Conservation (phyloP, 495 filamentous ascomycete genomes). For the Podospora anserina region DNA sequence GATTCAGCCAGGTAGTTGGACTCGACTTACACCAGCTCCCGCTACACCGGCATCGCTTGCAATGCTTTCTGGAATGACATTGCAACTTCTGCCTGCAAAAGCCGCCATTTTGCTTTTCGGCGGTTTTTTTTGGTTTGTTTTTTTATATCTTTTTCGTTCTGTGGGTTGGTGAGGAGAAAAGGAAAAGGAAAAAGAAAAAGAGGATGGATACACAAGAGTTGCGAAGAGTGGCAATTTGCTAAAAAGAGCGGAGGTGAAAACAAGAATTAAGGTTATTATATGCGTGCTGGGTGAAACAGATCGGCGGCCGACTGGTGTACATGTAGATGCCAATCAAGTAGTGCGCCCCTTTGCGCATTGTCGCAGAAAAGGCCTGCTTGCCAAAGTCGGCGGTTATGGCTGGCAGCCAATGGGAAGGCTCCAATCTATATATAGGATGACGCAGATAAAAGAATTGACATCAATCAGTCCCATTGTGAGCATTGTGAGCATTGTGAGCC, state of each 20-base stretch:
- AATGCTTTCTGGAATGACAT: conserved; percentile 39
- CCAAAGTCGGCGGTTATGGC: background rate
- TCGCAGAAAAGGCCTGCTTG: background rate
- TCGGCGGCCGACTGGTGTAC: background rate
- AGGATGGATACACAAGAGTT: no score
- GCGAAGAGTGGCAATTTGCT: no score
- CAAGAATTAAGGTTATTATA: background rate
- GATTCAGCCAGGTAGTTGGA: background rate
- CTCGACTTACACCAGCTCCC: conserved; percentile 51
- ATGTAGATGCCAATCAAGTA: background rate
- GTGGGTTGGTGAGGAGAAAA: background rate
- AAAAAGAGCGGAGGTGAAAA: background rate
- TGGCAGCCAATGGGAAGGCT: background rate
- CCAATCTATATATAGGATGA: background rate
- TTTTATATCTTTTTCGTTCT: no score
- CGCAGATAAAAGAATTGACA: background rate
- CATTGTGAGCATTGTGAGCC: background rate
- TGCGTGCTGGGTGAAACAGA: background rate
- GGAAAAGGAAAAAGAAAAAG: background rate
- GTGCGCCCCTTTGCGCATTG: background rate
- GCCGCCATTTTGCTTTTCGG: conserved; percentile 16
- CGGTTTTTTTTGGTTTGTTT: no score
- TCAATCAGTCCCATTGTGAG: background rate
- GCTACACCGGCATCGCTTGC: conserved; percentile 56
- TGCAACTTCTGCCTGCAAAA: conserved; percentile 41